phyloP scores from a whole-genome alignment of 1,139 yeast genomes.

The Magnusiomyces sp. region DNA sequence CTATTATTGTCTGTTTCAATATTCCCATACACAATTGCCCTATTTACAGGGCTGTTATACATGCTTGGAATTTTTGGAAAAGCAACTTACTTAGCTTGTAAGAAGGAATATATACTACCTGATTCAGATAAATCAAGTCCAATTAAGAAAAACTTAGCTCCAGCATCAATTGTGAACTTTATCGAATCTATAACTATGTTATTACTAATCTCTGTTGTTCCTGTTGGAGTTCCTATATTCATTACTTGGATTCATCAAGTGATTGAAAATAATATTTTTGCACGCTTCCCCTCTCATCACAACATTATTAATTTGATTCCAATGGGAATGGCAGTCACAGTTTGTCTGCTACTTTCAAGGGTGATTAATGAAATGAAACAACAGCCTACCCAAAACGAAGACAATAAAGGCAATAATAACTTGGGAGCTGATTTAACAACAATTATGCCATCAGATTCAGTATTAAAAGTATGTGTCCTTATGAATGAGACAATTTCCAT shows the following conservation, averaged over 20 bases:
- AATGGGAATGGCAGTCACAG: background rate
- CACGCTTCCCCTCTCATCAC: constrained; percentile 26
- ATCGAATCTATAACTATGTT: constrained; percentile 19
- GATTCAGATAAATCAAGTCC: no score
- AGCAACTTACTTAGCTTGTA: constrained; percentile 6
- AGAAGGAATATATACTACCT: constrained; percentile 5
- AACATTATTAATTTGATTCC: constrained; percentile 29
- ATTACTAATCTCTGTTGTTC: constrained; percentile 28
- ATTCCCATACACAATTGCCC: constrained; percentile 8
- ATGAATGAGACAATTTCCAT: no score
- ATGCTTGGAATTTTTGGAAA: constrained; percentile 9
- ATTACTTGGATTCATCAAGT: constrained; percentile 32
- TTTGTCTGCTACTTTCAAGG: no score
- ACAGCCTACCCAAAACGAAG: no score
- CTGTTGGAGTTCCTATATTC: constrained; percentile 30
- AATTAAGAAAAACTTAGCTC: no score
- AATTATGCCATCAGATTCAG: no score
- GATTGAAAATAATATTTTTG: constrained; percentile 25
- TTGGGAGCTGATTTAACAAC: no score
- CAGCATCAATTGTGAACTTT: constrained; percentile 11
- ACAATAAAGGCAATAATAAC: no score
- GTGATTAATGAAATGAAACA: no score
- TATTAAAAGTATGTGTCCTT: no score
- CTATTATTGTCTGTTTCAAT: constrained; percentile 27
- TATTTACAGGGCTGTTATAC: constrained; percentile 8